Evolutionary conservation across 805 yeast species (phyloP), one percentile per base, ranked within the genome.

Genomic region (Candida ovalis): DNA sequence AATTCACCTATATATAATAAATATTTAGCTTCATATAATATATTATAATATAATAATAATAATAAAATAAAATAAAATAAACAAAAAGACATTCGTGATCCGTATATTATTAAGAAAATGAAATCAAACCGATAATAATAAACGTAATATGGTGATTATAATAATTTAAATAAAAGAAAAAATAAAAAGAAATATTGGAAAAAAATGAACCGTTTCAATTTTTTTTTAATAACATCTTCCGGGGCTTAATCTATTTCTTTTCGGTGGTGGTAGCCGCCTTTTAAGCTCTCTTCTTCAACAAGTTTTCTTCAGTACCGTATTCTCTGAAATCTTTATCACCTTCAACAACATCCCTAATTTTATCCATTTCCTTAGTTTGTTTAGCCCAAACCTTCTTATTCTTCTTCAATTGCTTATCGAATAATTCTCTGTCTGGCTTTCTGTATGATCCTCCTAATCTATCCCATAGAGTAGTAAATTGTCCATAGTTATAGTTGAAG

Each of bases 401-500:
- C 63, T 77, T 78, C 66, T 77, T 82, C 52, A 69, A 64, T 23
- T 76, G 67, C 56, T 78, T 79, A 63, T 84, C 88, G 67, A 91
- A 92, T 58, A 92, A 74, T 57, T 88, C 86, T 61, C 77, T 80
- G 64, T 94, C 98, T 4, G 99, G 99, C 59, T 82, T 80, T 71
- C 98, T 86, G 72, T 94, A 91, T 24, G 96, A 82, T 42, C 90
- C 86, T 45, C 98, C 98, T 49, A 94, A 71, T 71, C 99, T 84
- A 68, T 94, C 99, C 99, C 99, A 94, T 56, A 94, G 74, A 17
- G 99, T 94, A 42, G 98, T 91, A 74, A 92, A 94, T 72, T 94
- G 99, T 36, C 99, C 99, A 66, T 91, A 94, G 75, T 94, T 94
- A 73, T 94, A 94, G 76, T 92, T 92, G 81, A 94, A 94, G 72